Evolutionary conservation across 345 rosid genomes (phyloP).

Genomic region (Schrenkiella parvula): DNA sequence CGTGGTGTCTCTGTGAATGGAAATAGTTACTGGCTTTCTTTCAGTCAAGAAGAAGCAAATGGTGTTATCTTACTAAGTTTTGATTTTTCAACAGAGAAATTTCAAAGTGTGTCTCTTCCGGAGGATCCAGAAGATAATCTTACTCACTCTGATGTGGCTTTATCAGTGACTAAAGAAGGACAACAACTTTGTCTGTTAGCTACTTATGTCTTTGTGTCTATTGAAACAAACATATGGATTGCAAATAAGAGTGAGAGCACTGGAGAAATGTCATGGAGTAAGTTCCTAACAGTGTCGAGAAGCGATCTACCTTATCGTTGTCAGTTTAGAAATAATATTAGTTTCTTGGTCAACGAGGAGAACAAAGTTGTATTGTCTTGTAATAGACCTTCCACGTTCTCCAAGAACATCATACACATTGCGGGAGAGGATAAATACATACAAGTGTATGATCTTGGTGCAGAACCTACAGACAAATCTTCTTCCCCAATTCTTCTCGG

Average conservation of each 20-base stretch:
- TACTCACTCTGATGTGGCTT: neutral
- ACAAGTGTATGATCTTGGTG: neutral
- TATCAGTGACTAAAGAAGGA: slow-evolving; percentile 15
- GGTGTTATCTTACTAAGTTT: neutral
- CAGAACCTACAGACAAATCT: neutral
- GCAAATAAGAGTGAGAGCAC: neutral
- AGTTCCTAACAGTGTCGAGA: neutral
- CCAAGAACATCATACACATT: neutral
- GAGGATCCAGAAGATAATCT: neutral
- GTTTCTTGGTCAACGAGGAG: neutral
- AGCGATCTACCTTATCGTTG: too few species aligned
- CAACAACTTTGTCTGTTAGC: neutral
- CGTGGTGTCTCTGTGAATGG: neutral
- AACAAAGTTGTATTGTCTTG: neutral
- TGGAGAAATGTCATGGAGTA: neutral
- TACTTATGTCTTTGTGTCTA: fast-evolving
- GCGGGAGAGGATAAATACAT: neutral
- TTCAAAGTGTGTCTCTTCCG: neutral
- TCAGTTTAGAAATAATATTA: neutral
- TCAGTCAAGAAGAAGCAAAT: too few species aligned
- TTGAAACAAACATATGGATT: neutral
- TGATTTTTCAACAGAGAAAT: neutral
- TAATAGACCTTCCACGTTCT: too few species aligned
- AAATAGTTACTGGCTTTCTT: neutral
- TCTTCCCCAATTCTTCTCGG: neutral